Evolutionary conservation across 2,329 filamentous ascomycete species (phyloP), one percentile per base, ranked within the genome.

Genomic region (Xylaria sp.): DNA sequence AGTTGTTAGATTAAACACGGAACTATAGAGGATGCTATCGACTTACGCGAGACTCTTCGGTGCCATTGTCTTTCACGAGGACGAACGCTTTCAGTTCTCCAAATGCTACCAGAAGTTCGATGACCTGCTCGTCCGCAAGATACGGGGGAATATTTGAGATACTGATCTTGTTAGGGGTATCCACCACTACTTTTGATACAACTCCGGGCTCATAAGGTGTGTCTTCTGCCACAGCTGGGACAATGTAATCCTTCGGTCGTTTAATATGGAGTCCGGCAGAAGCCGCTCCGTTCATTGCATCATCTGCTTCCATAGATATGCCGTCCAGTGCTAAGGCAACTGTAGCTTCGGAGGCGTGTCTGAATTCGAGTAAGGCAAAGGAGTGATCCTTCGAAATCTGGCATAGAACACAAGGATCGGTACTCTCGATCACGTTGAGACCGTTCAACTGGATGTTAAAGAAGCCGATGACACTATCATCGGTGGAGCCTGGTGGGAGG

Each of bases 361-460:
- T 94, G 82, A 99, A 98, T 78, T 99, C 96, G 50, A 97, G 79
- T 50, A 98, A 86, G 10, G 94, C 95, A 79, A 97, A 97, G 0
- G 87, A 86, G 62, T 86, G 84, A 77, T 97, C 93, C 66, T 89
- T 88, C 25, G 94, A 91, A 63, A 98, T 85, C 73, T 97, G 92
- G 42, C 91, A 93, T 7, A 91, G 90, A 59, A 93, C 85, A 77
- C 96, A 98, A 39, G 95, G 94, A 74, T 98, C 94, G 53, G 87
- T 86, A 70, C 88, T 90, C 71, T 93, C 90, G 59, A 97, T 89
- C 39, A 97, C 91, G 74, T 99, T 99, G 53, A 99, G 83, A n/a
- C 94, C 94, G 74, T 99, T 98, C 58, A 99, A 87, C 78, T 98
- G 94, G 27, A 97, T 85, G 76, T 99, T 99, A 86, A 99, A 97